A percentile compares a stretch with the other conserved stretches of the same genome.
phyloP scores from a whole-genome alignment of 805 yeast species.

The Saccharomyces jurei region DNA sequence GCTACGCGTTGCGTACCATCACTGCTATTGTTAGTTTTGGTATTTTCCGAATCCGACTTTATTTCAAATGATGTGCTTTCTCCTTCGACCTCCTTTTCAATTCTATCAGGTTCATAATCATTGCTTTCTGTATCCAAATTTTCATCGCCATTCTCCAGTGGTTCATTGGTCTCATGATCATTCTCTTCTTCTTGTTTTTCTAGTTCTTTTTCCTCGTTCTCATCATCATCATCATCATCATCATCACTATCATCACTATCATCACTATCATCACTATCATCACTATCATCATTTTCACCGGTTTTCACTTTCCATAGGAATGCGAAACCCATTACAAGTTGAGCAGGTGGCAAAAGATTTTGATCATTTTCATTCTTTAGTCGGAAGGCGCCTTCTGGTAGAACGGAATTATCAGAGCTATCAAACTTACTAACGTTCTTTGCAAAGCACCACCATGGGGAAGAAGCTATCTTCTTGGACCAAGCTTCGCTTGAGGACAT shows the following conservation, averaged over 20 bases:
- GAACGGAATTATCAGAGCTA: conserved; percentile 38
- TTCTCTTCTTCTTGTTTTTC: conserved; percentile 3
- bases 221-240: conserved; percentile 2
- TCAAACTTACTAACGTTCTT: conserved; percentile 63
- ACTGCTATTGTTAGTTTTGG: not conserved
- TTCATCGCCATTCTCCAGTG: not conserved
- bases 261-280: conserved; percentile 3
- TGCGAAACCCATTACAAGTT: conserved; percentile 83
- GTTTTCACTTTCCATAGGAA: conserved; percentile 65
- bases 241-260: conserved; percentile 6
- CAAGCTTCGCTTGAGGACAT: conserved; percentile 79
- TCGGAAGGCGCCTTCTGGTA: conserved; percentile 56
- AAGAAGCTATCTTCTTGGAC: conserved; percentile 73
- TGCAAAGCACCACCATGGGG: conserved; percentile 82
- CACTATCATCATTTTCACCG: conserved; percentile 11
- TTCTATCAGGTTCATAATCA: not conserved
- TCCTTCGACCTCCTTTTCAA: not conserved
- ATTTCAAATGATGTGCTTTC: not conserved
- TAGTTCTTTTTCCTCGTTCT: conserved; percentile 1
- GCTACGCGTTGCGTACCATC: not conserved
- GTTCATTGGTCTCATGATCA: conserved; percentile 1
- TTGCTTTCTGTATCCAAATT: not conserved
- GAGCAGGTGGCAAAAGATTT: conserved; percentile 66
- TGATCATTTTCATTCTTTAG: conserved; percentile 45
- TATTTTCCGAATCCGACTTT: not conserved